Percentiles rank a stretch among this genome's conserved stretches.
These are phyloP conservation scores for Fusarium citri DNA, from an alignment of 2,329 filamentous ascomycete genomes.

Conservation along the genomic window DNA sequence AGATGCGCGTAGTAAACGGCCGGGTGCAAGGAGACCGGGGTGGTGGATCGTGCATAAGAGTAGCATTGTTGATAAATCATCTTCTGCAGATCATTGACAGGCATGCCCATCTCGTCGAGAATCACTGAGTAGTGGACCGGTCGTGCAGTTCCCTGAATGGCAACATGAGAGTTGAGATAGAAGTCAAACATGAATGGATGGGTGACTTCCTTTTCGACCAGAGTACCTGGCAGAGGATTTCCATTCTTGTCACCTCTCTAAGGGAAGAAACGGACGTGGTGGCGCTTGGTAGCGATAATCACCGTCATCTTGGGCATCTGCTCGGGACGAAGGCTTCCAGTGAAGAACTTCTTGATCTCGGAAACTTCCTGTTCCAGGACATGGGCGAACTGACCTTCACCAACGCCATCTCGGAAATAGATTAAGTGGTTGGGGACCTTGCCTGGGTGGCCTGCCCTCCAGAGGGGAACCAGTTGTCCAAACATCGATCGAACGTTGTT, in stretches of 20 bases:
- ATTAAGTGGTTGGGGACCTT: slow-evolving; percentile 76
- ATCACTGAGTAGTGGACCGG: slow-evolving; percentile 94
- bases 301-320: slow-evolving; percentile 79
- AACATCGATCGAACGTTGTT: slow-evolving; percentile 76
- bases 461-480: slow-evolving; percentile 70
- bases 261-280: slow-evolving; percentile 94
- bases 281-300: slow-evolving; percentile 90
- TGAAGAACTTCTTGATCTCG: slow-evolving; percentile 73
- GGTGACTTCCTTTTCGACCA: slow-evolving; percentile 91
- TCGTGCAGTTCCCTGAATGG: slow-evolving; percentile 93
- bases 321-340: slow-evolving; percentile 48
- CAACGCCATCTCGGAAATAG: slow-evolving; percentile 94
- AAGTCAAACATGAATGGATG: slow-evolving; percentile 94
- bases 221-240: slow-evolving; percentile 86
- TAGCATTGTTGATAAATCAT: slow-evolving; percentile 97
- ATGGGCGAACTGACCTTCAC: slow-evolving; percentile 84
- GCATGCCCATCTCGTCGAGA: slow-evolving; percentile 78
- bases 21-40: slow-evolving; percentile 87
- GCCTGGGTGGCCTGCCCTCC: slow-evolving; percentile 66
- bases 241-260: slow-evolving; percentile 76
- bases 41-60: slow-evolving; percentile 91
- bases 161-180: slow-evolving; percentile 71
- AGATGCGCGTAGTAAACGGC: slow-evolving; percentile 97
- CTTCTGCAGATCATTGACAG: slow-evolving; percentile 77
- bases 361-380: slow-evolving; percentile 83